A percentile compares a stretch with the other conserved stretches of the same genome.
Evolutionary conservation across 805 yeast genomes (phyloP).

Genomic region (Dipodascus geniculatus): DNA sequence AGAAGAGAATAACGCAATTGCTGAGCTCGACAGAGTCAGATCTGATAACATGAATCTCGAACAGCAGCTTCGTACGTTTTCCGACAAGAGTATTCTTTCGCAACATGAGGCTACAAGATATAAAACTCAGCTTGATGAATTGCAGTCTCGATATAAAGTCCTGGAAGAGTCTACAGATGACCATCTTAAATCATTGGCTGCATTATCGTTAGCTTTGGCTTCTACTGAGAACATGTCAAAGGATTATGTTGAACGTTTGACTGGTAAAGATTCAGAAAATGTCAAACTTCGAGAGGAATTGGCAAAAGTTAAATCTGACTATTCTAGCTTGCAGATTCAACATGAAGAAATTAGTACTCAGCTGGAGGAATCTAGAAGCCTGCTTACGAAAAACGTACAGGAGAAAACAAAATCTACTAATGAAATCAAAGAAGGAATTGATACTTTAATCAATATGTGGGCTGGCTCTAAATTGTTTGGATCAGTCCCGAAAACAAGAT

Average conservation of each 20-base stretch:
- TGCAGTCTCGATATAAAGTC: constrained; percentile 6
- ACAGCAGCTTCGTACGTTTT: constrained; percentile 14
- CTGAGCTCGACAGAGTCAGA: background rate
- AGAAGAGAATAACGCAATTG: background rate
- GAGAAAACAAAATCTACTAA: constrained; percentile 13
- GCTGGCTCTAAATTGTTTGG: constrained; percentile 12
- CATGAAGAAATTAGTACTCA: constrained; percentile 12
- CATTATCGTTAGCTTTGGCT: constrained; percentile 16
- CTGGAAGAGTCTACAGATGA: constrained; percentile 15
- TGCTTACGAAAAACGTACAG: constrained; percentile 10
- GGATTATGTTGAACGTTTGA: constrained; percentile 14
- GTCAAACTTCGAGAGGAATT: constrained; percentile 7
- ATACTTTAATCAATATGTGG: constrained; percentile 18
- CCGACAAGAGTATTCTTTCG: constrained; percentile 10
- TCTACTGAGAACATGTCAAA: constrained; percentile 13
- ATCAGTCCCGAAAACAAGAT: background rate
- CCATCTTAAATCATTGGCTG: constrained; percentile 17
- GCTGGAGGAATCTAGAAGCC: constrained; percentile 10
- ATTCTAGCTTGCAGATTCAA: constrained; percentile 7
- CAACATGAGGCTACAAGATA: constrained; percentile 13
- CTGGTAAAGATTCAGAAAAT: constrained; percentile 1
- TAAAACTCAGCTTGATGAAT: constrained; percentile 9
- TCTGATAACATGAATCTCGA: constrained; percentile 14
- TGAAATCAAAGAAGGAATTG: constrained; percentile 16
- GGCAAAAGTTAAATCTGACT: constrained; percentile 8